Evolutionary conservation across 495 filamentous ascomycete species (phyloP).

Genomic region (Entonaema liquescens): DNA sequence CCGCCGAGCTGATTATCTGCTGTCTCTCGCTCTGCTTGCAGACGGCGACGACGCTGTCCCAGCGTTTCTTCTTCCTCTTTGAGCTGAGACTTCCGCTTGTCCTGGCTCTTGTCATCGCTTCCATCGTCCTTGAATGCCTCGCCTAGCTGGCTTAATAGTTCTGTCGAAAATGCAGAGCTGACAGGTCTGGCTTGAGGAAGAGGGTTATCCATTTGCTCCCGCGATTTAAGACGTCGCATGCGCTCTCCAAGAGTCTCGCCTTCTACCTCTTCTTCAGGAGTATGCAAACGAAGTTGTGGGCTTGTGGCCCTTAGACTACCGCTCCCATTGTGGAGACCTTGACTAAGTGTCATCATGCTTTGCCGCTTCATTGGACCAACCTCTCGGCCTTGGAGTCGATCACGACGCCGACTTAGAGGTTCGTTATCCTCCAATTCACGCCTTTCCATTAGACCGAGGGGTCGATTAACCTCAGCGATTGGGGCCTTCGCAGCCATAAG

Average conservation of each 20-base stretch:
- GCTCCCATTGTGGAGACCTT: slow-evolving; percentile 28
- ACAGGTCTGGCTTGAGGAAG: slow-evolving; percentile 65
- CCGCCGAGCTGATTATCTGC: slow-evolving; percentile 21
- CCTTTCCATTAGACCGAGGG: slow-evolving; percentile 84
- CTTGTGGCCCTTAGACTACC: slow-evolving; percentile 37
- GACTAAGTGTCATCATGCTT: slow-evolving; percentile 53
- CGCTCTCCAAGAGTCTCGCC: slow-evolving; percentile 83
- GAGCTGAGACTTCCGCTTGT: slow-evolving; percentile 45
- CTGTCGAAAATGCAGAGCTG: slow-evolving; percentile 79
- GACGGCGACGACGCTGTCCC: slow-evolving; percentile 80
- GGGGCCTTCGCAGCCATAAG: slow-evolving; percentile 73
- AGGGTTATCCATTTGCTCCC: slow-evolving; percentile 54
- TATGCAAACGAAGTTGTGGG: slow-evolving; percentile 44
- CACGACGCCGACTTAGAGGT: slow-evolving; percentile 80
- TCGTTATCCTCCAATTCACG: slow-evolving; percentile 91
- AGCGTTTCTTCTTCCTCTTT: slow-evolving; percentile 84
- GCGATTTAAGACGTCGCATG: slow-evolving; percentile 70
- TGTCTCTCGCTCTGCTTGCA: slow-evolving; percentile 75
- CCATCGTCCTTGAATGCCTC: slow-evolving; percentile 53
- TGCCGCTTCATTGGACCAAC: slow-evolving; percentile 50
- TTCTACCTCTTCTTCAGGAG: slow-evolving; percentile 64
- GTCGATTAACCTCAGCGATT: slow-evolving; percentile 63
- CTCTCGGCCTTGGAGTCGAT: slow-evolving; percentile 72
- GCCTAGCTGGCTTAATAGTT: slow-evolving; percentile 78
- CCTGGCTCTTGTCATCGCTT: slow-evolving; percentile 45